Evolutionary conservation across 306 rosid genomes (phyloP).

Genomic region (Alnus glutinosa): DNA sequence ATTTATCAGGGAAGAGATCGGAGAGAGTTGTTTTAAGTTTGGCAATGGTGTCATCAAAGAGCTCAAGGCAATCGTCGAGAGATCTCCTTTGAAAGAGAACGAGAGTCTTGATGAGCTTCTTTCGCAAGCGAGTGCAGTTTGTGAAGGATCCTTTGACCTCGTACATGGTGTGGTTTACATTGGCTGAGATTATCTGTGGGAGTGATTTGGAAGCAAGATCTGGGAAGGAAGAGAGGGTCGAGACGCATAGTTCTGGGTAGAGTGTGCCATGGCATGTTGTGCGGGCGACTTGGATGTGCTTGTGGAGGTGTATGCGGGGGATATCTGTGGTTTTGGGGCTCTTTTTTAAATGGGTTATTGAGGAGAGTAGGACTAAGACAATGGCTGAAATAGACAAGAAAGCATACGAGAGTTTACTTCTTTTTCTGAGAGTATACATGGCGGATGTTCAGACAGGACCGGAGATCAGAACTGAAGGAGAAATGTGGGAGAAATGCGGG

Average conservation of each 20-base stretch:
- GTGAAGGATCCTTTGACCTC: constrained; percentile 51
- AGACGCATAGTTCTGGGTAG: constrained; percentile 69
- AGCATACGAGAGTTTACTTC: constrained; percentile 27
- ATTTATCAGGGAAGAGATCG: constrained; percentile 36
- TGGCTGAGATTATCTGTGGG: constrained; percentile 46
- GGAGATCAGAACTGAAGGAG: no score
- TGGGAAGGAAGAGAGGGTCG: constrained; percentile 58
- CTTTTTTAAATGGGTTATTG: constrained; percentile 18
- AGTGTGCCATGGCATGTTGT: constrained; percentile 72
- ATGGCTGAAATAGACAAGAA: constrained; percentile 12
- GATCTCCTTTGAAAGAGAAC: constrained; percentile 42
- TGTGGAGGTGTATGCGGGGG: constrained; percentile 28
- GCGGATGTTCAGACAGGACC: no score
- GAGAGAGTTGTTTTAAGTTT: constrained; percentile 48
- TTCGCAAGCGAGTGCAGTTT: constrained; percentile 43
- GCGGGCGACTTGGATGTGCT: constrained; percentile 49
- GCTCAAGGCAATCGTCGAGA: constrained; percentile 69
- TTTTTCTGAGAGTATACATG: constrained; percentile 3
- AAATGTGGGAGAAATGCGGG: no score
- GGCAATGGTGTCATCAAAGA: constrained; percentile 48
- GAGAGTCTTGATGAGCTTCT: constrained; percentile 27
- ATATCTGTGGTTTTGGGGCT: constrained; percentile 1
- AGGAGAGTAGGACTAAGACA: constrained; percentile 20
- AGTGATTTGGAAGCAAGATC: constrained; percentile 57
- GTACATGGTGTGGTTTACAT: constrained; percentile 42